A percentile compares a stretch with the other conserved stretches of the same genome.
Conservation (phyloP, 1,284 basidiomycete species). For the Malassezia yamatoensis region DNA sequence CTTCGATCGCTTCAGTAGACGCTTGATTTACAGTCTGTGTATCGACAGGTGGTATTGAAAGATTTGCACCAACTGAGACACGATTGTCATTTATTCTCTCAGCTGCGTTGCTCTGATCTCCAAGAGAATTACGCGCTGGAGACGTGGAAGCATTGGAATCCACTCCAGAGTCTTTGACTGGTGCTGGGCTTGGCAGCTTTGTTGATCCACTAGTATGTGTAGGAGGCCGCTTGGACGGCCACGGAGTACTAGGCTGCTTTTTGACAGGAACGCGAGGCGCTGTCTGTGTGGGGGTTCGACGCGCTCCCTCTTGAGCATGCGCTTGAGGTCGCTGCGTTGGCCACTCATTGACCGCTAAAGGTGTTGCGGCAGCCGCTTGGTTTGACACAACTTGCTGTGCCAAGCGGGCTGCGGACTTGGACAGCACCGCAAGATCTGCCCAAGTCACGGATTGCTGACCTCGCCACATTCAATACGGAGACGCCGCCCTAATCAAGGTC, state of each 20-base stretch:
- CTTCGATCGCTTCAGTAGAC: too few species aligned
- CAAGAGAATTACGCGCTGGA: too few species aligned
- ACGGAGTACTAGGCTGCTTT: neutral
- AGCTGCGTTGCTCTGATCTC: too few species aligned
- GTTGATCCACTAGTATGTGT: too few species aligned
- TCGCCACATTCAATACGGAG: neutral
- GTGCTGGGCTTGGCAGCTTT: too few species aligned
- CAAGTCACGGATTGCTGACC: neutral
- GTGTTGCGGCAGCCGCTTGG: too few species aligned
- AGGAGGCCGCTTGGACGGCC: neutral
- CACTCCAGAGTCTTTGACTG: too few species aligned
- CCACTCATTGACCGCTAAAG: neutral
- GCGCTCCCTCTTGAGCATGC: neutral
- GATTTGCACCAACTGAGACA: too few species aligned
- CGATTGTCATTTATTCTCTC: too few species aligned
- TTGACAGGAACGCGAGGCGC: neutral
- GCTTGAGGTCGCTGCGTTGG: neutral
- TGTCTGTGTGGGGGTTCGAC: neutral
- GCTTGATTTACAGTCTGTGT: too few species aligned
- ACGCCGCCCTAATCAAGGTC: neutral
- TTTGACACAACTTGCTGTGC: neutral
- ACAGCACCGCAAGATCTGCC: neutral
- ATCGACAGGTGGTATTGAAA: too few species aligned
- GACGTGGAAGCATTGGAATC: too few species aligned
- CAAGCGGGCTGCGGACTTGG: neutral